A percentile compares a stretch with the other conserved stretches of the same genome.
phyloP scores from a whole-genome alignment of 345 rosid species.

The Eucalyptus paniculata region DNA sequence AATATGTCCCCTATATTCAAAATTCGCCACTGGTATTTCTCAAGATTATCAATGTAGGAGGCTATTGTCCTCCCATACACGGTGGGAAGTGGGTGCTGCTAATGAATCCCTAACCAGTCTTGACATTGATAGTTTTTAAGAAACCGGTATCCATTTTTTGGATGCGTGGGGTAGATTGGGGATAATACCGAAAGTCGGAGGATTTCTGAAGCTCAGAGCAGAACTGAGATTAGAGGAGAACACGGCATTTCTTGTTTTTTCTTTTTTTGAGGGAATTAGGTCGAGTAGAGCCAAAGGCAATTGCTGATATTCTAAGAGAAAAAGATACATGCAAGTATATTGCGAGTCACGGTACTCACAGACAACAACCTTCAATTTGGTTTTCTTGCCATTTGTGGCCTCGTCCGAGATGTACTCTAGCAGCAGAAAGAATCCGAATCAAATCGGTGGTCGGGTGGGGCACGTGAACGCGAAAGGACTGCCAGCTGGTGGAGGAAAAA shows the following conservation, averaged over 20 bases:
- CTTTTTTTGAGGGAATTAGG: not conserved
- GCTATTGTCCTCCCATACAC: not conserved
- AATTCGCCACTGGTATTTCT: not conserved
- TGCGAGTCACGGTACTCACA: not conserved
- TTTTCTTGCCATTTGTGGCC: not conserved
- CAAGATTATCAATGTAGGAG: not conserved
- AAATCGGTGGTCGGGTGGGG: not conserved
- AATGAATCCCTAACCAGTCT: fast-evolving
- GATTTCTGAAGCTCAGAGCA: not conserved
- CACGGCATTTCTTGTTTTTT: too few relatives aligned
- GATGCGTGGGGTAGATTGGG: not conserved
- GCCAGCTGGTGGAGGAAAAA: not conserved
- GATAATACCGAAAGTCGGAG: not conserved
- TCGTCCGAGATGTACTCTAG: not conserved
- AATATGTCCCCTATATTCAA: not conserved
- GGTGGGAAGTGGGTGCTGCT: not conserved
- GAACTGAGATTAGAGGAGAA: not conserved
- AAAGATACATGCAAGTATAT: not conserved
- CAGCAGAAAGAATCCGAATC: not conserved
- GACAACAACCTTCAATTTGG: not conserved
- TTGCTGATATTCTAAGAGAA: not conserved
- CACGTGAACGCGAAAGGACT: not conserved
- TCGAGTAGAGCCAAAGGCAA: not conserved
- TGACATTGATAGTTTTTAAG: not conserved
- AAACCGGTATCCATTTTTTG: fast-evolving